Evolutionary conservation across 202 grass and related monocot genomes (phyloP), one percentile per base, ranked within the genome.

Genomic region (Bolboschoenoplectus hybrid): DNA sequence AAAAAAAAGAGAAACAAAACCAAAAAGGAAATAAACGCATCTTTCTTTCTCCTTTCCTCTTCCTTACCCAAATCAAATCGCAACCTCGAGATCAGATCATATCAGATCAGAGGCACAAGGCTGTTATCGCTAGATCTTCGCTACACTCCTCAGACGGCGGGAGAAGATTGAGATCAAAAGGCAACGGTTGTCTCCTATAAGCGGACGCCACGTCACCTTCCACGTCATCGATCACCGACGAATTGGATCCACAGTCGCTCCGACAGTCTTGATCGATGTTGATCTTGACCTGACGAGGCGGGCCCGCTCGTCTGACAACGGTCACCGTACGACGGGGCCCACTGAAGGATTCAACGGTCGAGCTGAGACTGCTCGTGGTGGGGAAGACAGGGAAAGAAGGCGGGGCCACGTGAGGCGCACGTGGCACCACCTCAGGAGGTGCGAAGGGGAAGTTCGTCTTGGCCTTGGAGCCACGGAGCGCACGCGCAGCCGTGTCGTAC

Each of bases 161-260:
- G 9, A 72, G 19, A 16, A 80, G 74, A 39, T 87, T 87, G 17
- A 87, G 85, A 81, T 87, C 85, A 71, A 87, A 81, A 1, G 85
- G 77, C 47, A 81, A 68, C 4, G 63, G 47, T 2, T 43, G 50
- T 76, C 77, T 63, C 57, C 57, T 44, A 68, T 44, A 87, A 81
- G 63, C 9, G 6, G 77, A 82, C 35, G 85, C 76, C 76, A 72
- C 64, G 19, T 87, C 85, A 35, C 50, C 77, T 47, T 56, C 74
- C 2, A 63, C 76, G 8, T 70, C 74, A 47, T 87, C 85, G 26
- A 81, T 76, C 45, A 87, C 76, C 9, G 50, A 82, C 0, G 85
- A 87, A 57, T 80, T 81, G 16, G 85, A 87, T 6, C 85, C 85
- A 62, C 85, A 87, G 44, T 87, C 85, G 19, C 85, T 87, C 76